Evolutionary conservation across 2,329 filamentous ascomycete species (phyloP).

Genomic region (Aureobasidium sp.): DNA sequence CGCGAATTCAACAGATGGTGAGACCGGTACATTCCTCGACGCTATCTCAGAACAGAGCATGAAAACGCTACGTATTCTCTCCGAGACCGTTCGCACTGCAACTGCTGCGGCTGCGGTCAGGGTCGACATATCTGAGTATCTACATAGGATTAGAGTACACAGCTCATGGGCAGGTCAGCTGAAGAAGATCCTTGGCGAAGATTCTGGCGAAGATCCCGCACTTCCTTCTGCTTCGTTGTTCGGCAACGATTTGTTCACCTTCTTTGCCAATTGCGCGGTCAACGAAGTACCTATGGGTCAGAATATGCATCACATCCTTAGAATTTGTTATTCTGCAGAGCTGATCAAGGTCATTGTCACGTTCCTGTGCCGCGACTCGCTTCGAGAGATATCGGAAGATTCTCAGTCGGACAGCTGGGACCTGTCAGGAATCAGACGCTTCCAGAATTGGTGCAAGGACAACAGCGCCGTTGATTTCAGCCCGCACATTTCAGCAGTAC

Average conservation of each 20-base stretch:
- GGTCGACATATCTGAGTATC: not conserved
- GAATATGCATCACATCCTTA: slow-evolving; percentile 70
- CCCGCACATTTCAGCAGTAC: not conserved
- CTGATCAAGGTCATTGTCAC: slow-evolving; percentile 70
- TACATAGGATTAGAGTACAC: slow-evolving; percentile 5
- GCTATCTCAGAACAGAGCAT: slow-evolving; percentile 76
- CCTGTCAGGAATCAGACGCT: not conserved
- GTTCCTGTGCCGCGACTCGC: not conserved
- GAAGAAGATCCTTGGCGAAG: slow-evolving; percentile 1
- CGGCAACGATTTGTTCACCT: slow-evolving; percentile 64
- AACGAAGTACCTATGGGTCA: slow-evolving; percentile 44
- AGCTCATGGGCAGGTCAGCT: not conserved
- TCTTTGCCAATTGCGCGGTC: slow-evolving; percentile 65
- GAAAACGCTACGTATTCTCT: slow-evolving; percentile 78
- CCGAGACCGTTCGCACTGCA: slow-evolving; percentile 54
- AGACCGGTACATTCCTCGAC: slow-evolving; percentile 66
- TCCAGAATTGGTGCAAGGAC: slow-evolving; percentile 1
- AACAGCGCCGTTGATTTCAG: not conserved
- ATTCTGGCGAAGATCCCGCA: slow-evolving; percentile 30
- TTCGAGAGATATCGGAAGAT: not conserved
- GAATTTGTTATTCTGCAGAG: slow-evolving; percentile 84
- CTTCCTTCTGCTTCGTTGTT: slow-evolving; percentile 48
- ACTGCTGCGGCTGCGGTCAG: slow-evolving; percentile 4
- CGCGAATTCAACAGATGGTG: slow-evolving; percentile 52
- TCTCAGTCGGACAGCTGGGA: slow-evolving; percentile 8